Evolutionary conservation across 139 green algal species (phyloP).

Genomic region (Coelastrella sp.): DNA sequence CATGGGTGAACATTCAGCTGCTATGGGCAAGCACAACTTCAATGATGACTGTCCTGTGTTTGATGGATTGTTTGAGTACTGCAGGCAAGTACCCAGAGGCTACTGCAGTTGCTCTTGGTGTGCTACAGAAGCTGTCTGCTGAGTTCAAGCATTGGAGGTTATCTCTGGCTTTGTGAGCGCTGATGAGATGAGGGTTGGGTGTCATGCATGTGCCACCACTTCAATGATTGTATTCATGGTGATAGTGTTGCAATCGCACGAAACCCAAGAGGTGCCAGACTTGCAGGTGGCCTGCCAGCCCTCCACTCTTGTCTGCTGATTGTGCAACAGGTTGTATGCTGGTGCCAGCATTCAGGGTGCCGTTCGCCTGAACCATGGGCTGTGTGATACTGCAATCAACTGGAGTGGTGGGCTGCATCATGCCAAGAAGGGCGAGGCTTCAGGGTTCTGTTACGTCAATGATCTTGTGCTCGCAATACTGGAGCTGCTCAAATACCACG

Average conservation of each 20-base stretch:
- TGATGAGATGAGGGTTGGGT: too few relatives aligned
- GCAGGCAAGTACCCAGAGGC: constrained; percentile 43
- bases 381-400: constrained; percentile 96
- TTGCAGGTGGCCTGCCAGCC: not conserved
- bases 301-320: not conserved
- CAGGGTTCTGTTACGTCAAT: constrained; percentile 98
- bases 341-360: constrained; percentile 87
- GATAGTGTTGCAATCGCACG: not conserved
- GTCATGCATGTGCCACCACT: too few relatives aligned
- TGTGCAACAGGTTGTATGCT: constrained; percentile 88
- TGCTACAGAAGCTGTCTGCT: too few relatives aligned
- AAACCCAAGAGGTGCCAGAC: not conserved
- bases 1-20: constrained; percentile 40
- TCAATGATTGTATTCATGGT: too few relatives aligned
- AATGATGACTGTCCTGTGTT: constrained; percentile 93
- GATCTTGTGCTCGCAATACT: constrained; percentile 98
- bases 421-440: constrained; percentile 92
- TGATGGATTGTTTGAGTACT: constrained; percentile 89
- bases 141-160: too few relatives aligned
- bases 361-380: constrained; percentile 86
- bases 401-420: constrained; percentile 98
- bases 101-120: too few relatives aligned
- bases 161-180: too few relatives aligned
- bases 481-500: constrained; percentile 96
- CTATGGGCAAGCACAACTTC: constrained; percentile 84